Base-by-base conservation (phyloP, 106 monocot species). In the Xerophyta viscosa region DNA sequence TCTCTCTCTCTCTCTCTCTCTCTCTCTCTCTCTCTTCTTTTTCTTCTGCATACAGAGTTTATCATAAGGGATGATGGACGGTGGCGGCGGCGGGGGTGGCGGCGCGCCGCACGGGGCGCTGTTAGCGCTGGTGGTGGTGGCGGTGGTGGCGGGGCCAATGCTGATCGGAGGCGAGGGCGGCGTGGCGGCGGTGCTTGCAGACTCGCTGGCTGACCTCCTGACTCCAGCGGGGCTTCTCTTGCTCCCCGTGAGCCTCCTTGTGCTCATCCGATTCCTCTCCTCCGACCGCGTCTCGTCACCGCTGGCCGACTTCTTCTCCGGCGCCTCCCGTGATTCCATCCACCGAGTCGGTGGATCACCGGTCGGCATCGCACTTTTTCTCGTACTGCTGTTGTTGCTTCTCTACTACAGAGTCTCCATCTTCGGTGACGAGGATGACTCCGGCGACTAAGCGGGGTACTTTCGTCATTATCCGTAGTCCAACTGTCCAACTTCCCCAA, bases 281-380 rank as follows among this genome's bases (percentile, higher is more conserved):
- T 78, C 85, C 31, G 91, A 85, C 48, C 74, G 81, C 17, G 74
- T 65, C 31, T n/a, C n/a, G n/a, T 25, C 56, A 57, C 74, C 78
- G 29, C 15, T 75, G 54, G 60, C 80, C 46, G 67, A 65, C 67
- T 25, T 69, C 49, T 71, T 84, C 70, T 62, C 74, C 39, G 81
- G 78, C 1, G 62, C 77, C 46, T 81, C 80, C 7, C 85, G 74
- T 8, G 81, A 91, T 58, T 77, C 85, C 74, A 69, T 85, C 54
- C 84, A 85, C 77, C 73, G 75, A 29, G 78, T 81, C 59, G 91
- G 85, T 3, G 91, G 84, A 4, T 85, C 91, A 24, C 91, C 85
- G 8, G 13, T 91, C 50, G 85, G 85, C 37, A 71, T 91, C 59
- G 78, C 81, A 1, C 57, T 78, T 27, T n/a, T 78, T 9, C 77